Evolutionary conservation across 2,329 filamentous ascomycete genomes (phyloP).

Genomic region (Ilyonectria robusta): DNA sequence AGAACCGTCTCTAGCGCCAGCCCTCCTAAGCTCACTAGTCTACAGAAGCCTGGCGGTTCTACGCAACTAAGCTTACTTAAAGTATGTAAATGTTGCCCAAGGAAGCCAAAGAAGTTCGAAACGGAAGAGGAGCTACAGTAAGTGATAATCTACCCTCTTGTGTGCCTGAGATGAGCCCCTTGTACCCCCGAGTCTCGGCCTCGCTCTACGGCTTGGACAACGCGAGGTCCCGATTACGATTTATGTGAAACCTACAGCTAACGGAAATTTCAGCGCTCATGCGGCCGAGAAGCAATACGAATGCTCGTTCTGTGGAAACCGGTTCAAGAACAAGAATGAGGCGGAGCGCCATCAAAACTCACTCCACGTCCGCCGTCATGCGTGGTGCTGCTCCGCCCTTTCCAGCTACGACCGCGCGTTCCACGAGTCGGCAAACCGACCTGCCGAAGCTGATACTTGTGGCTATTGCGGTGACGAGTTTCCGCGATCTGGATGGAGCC

Average conservation of each 20-base stretch:
- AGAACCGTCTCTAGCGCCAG: constrained; percentile 65
- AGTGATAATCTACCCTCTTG: constrained; percentile 52
- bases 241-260: constrained; percentile 41
- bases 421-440: constrained; percentile 80
- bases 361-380: constrained; percentile 90
- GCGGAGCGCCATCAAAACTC: constrained; percentile 97
- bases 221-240: too few relatives aligned
- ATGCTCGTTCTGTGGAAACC: constrained; percentile 91
- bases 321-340: constrained; percentile 99
- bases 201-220: not conserved
- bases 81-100: constrained; percentile 97
- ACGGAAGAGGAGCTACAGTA: constrained; percentile 87
- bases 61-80: constrained; percentile 68
- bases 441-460: constrained; percentile 83
- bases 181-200: too few relatives aligned
- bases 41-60: constrained; percentile 61
- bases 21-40: constrained; percentile 66
- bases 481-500: constrained; percentile 61
- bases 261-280: constrained; percentile 74
- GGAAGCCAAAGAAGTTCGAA: constrained; percentile 97
- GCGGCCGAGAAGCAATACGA: constrained; percentile 97
- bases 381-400: constrained; percentile 96
- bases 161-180: too few relatives aligned
- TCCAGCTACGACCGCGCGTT: constrained; percentile 85
- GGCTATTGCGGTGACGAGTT: constrained; percentile 98